Evolutionary conservation across 192 early-diverging fungal genomes (phyloP), one percentile per base, ranked within the genome.

Genomic region (Backusella parvicylindrica): DNA sequence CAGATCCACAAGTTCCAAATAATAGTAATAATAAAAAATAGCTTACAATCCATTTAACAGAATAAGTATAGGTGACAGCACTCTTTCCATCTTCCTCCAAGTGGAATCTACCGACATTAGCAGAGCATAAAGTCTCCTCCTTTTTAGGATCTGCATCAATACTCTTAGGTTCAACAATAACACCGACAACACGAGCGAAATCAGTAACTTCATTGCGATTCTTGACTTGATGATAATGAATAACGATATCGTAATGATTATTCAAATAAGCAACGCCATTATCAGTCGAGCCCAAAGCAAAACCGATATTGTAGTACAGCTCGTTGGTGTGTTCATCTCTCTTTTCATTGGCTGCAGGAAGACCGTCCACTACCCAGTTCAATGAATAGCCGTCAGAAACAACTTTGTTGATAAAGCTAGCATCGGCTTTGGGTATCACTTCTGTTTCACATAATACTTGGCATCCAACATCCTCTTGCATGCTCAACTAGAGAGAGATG

Each of bases 361-460:
- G 86, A 6, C 95, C 95, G 83, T 99, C 97, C 43, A 99, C 93
- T 67, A 95, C 83, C 92, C 92, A 93, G 79, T 94, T 95, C 67
- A 91, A 83, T 30, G 84, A 88, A 78, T 95, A 95, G 23, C 91
- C 89, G 73, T 94, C 92, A 56, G 79, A 76, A 26, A 95, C 92
- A 68, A 95, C 89, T 50, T 92, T 91, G 75, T 94, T 95, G 64
- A 98, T 93, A 83, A 99, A 98, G 64, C 90, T 81, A 0, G 92
- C 93, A 74, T 97, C 93, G n/a, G 88, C 85, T 2, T 79, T 79
- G 0, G 91, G 88, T 33, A 96, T 86, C 31, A 43, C 18, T 8
- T 78, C 82, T 38, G 75, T 76, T 13, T 74, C 56, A 73, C 97
- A 98, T 56, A 96, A 82, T 41, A 83, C 53, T 73, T 87, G 79